A percentile compares a stretch with the other conserved stretches of the same genome.
Evolutionary conservation across 345 rosid species (phyloP).

Genomic region (Brassica carinata): DNA sequence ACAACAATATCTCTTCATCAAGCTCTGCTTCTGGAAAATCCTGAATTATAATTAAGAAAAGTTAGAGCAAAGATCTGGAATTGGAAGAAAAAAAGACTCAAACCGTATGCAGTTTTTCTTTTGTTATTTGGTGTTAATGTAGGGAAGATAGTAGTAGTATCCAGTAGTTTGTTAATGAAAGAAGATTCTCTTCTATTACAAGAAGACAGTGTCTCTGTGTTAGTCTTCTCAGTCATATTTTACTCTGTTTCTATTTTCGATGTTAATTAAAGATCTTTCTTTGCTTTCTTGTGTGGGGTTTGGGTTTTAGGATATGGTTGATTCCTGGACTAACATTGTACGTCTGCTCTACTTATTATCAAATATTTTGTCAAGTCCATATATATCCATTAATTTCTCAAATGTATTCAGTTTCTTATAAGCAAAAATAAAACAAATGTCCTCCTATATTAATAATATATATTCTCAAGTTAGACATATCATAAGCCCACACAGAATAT

Average conservation of each 20-base stretch:
- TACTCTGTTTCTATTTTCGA: constrained; percentile 50
- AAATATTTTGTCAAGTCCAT: constrained; percentile 22
- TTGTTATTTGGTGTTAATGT: constrained; percentile 28
- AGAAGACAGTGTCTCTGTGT: constrained; percentile 48
- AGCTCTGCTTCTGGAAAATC: constrained; percentile 28
- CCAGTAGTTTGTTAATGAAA: constrained; percentile 13
- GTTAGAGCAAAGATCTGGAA: neutral
- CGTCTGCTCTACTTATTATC: constrained; percentile 9
- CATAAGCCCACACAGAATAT: neutral
- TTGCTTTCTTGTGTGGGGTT: constrained; percentile 40
- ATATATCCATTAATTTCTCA: constrained; percentile 13
- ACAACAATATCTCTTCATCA: constrained; percentile 23
- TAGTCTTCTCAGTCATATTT: constrained; percentile 43
- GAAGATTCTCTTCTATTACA: constrained; percentile 45
- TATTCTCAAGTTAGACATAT: neutral
- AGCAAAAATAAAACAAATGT: neutral
- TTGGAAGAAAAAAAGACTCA: constrained; percentile 6
- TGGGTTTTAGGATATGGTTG: constrained; percentile 49
- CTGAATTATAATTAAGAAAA: neutral
- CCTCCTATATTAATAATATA: neutral
- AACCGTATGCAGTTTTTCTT: constrained; percentile 3
- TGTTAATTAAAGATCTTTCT: constrained; percentile 40
- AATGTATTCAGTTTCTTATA: neutral
- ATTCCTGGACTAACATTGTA: constrained; percentile 37
- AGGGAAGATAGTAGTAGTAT: constrained; percentile 31